phyloP scores from a whole-genome alignment of 495 filamentous ascomycete species.

The Penicillium fimorum region DNA sequence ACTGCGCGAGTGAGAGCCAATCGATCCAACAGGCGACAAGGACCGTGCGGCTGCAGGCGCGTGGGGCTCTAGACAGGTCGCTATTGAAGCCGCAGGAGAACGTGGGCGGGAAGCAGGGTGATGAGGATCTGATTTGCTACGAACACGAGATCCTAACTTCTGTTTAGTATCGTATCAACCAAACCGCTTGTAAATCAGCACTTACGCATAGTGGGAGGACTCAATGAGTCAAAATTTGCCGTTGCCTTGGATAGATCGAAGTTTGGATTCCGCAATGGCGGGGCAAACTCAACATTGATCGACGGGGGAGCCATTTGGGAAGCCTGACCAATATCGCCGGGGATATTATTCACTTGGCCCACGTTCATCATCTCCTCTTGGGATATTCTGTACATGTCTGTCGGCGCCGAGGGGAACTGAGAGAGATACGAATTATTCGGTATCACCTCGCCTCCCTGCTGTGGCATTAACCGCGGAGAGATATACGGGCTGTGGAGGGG shows the following conservation, averaged over 20 bases:
- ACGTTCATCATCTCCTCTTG: conserved; percentile 30
- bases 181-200: conserved; percentile 9
- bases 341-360: conserved; percentile 28
- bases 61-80: conserved; percentile 44
- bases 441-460: conserved; percentile 56
- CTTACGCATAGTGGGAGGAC: conserved; percentile 81
- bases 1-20: conserved; percentile 35
- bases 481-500: conserved; percentile 82
- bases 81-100: conserved; percentile 41
- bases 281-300: conserved; percentile 92
- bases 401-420: conserved; percentile 49
- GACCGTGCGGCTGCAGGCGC: conserved; percentile 55
- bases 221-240: conserved; percentile 72
- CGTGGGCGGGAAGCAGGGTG: conserved; percentile 44
- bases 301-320: conserved; percentile 80
- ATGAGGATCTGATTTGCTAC: conserved; percentile 75
- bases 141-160: conserved; percentile 54
- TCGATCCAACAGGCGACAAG: conserved; percentile 62
- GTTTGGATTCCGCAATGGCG: conserved; percentile 68
- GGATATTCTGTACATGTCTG: conserved; percentile 55
- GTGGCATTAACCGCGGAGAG: conserved; percentile 77
- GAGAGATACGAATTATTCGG: conserved; percentile 51
- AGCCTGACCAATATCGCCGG: conserved; percentile 62
- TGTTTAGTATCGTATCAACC: conserved; percentile 19
- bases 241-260: conserved; percentile 68